Base-by-base conservation (phyloP, 306 rosid species). In the Hippophae tibetana region DNA sequence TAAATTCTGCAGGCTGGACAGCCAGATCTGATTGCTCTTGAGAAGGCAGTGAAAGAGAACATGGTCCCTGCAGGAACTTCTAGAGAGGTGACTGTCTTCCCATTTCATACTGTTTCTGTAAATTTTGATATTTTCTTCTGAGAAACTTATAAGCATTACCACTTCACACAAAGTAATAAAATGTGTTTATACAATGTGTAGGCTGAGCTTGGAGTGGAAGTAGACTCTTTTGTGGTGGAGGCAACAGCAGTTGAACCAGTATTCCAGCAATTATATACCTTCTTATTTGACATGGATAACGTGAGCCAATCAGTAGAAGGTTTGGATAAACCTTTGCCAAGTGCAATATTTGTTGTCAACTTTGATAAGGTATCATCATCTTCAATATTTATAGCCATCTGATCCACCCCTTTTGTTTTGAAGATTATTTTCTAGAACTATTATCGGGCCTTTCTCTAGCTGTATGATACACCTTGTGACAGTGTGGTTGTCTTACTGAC, bases 151-250 rank as follows among this genome's bases (percentile, higher is more conserved):
- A 3, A 9, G 38, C 42, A 46, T n/a, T 3, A 42, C 56, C 65
- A 18, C 25, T 43, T 41, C 26, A 23, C 38, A 44, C 67, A 43
- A 45, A 49, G 56, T 77, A 66, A 62, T 72, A 42, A 72, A 42
- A 64, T 38, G 48, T 38, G 13, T 31, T 31, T 61, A 51, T 61
- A 49, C 70, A 57, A 65, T 64, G 55, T 67, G 41, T 81, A 92
- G 98, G 58, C 74, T 67, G 96, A 86, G 45, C 87, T 81, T 76
- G 98, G 98, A 71, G 85, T 92, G 82, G 95, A 85, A 70, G 81
- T 92, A 12, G 95, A 95, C 62, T 66, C 83, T 67, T 92, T 87
- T 70, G 96, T 85, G 81, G 86, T 92, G 46, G 98, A 92, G 58
- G 96, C 96, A 58, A 85, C 96, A 54, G 61, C 62, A 11, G 95